Base-by-base conservation (phyloP, 768 basidiomycete genomes). In the Coprinellus micaceus region DNA sequence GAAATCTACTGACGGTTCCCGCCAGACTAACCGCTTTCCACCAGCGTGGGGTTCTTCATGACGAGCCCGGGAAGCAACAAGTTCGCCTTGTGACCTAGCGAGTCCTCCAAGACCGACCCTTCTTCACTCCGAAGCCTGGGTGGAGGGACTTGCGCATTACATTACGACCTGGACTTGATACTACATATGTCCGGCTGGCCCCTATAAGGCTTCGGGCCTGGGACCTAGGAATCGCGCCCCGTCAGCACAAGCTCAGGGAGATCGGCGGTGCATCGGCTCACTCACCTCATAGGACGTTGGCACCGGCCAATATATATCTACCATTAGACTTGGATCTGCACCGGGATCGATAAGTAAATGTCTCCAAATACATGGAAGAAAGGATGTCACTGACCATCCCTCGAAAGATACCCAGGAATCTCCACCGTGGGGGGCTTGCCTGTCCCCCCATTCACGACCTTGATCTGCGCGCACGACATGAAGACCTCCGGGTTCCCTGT, bases 391-490 rank as follows among this genome's bases (percentile, higher is more conserved):
- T 37, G 61, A 66, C 71, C 67, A 44, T 63, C 58, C 3, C 66
- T 55, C 24, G 65, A 62, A 45, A 77, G 70, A 48, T 74, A 74
- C 21, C 77, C 76, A 2, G 75, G 77, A 52, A 76, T 76, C n/a
- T 73, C 62, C 41, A 77, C 71, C 57, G 71, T 76, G 7, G 70
- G 58, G 1, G 77, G 76, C 26, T 62, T 73, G 3, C 74, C 76
- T 54, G 61, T 67, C 3, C 77, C 77, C 15, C 76, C 75, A 44
- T 71, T 64, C 19, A 69, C 69, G 47, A 78, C 63, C 44, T 67
- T 67, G 58, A 78, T 70, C 58, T 78, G 77, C 3, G 70, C 77
- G 55, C 76, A 77, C 29, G 74, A 72, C 53, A 77, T 68, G 67
- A 75, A 78, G 59, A 67, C 71, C 63, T 79, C 77, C n/a, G 77